phyloP scores from a whole-genome alignment of 2,329 filamentous ascomycete species.

The Lanzia echinophila region DNA sequence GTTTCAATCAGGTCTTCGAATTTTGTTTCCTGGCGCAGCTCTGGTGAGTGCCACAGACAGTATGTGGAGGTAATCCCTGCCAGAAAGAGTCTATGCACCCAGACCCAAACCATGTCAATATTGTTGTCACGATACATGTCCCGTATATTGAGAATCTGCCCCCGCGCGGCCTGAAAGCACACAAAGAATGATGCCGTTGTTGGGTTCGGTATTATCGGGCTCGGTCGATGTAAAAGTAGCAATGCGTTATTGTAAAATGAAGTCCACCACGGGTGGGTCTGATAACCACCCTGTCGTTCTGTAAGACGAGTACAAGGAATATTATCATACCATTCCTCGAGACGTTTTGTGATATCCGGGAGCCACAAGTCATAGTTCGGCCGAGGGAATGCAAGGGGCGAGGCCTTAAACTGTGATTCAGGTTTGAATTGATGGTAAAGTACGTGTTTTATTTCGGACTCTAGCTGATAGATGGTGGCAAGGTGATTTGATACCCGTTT shows the following conservation, averaged over 20 bases:
- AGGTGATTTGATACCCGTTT: constrained; percentile 30
- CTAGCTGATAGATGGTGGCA: constrained; percentile 26
- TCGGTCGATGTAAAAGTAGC: constrained; percentile 30
- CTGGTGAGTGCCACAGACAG: constrained; percentile 30
- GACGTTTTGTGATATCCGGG: constrained; percentile 27
- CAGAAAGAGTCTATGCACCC: constrained; percentile 31
- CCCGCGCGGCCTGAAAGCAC: constrained; percentile 25
- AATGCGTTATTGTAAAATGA: constrained; percentile 28
- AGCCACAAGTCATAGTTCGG: constrained; percentile 27
- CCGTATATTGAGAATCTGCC: constrained; percentile 28
- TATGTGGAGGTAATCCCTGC: constrained; percentile 30
- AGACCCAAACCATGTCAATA: constrained; percentile 30
- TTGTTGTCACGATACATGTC: constrained; percentile 29
- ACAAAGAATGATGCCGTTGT: constrained; percentile 23
- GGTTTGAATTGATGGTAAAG: constrained; percentile 26
- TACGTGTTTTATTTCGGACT: constrained; percentile 33
- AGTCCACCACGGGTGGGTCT: constrained; percentile 29
- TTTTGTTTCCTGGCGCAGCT: constrained; percentile 27
- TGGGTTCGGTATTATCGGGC: constrained; percentile 18
- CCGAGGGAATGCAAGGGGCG: constrained; percentile 27
- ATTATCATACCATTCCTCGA: constrained; percentile 29
- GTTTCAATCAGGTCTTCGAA: constrained; percentile 13
- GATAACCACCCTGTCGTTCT: constrained; percentile 27
- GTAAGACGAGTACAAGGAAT: constrained; percentile 25
- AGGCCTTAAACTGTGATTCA: background rate